phyloP scores from a whole-genome alignment of 1,284 basidiomycete species.

The Coniophora puteana region DNA sequence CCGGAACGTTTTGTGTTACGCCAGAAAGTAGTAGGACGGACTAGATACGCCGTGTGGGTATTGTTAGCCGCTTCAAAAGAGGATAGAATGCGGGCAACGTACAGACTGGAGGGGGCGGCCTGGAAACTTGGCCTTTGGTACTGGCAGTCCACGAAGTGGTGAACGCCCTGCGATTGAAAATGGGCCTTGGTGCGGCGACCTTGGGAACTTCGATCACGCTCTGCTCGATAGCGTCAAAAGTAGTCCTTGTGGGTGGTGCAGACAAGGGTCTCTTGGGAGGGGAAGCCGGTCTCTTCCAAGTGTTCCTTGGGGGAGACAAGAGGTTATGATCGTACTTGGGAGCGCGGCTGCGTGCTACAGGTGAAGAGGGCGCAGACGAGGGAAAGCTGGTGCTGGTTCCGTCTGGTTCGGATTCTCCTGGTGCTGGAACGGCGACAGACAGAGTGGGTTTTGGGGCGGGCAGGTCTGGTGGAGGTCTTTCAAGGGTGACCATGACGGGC shows the following conservation, averaged over 20 bases:
- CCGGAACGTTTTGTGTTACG: constrained; percentile 61
- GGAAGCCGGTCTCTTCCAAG: constrained; percentile 23
- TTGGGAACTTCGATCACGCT: neutral
- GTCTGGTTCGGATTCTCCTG: constrained; percentile 21
- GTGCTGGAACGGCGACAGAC: constrained; percentile 17
- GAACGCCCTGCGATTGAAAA: constrained; percentile 18
- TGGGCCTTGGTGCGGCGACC: constrained; percentile 8
- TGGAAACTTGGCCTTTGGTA: constrained; percentile 41
- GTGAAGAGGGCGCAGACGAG: constrained; percentile 22
- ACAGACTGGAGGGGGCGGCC: constrained; percentile 62
- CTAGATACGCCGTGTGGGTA: constrained; percentile 19
- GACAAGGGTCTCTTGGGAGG: constrained; percentile 19
- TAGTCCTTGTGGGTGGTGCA: constrained; percentile 20
- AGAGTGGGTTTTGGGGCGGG: constrained; percentile 9
- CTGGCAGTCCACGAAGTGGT: constrained; percentile 26
- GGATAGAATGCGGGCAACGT: constrained; percentile 25
- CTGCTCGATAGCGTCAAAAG: constrained; percentile 3
- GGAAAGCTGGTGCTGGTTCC: too few species aligned
- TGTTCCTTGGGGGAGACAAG: constrained; percentile 50
- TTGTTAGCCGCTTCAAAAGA: neutral
- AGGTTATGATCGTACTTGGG: constrained; percentile 27
- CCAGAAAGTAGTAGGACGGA: constrained; percentile 73
- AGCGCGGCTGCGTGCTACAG: too few species aligned
- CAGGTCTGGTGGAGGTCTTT: constrained; percentile 34
- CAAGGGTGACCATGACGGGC: constrained; percentile 50